A percentile compares a stretch with the other conserved stretches of the same genome.
Evolutionary conservation across 2,329 filamentous ascomycete genomes (phyloP).

Genomic region (Macrophomina pseudophaseolina): DNA sequence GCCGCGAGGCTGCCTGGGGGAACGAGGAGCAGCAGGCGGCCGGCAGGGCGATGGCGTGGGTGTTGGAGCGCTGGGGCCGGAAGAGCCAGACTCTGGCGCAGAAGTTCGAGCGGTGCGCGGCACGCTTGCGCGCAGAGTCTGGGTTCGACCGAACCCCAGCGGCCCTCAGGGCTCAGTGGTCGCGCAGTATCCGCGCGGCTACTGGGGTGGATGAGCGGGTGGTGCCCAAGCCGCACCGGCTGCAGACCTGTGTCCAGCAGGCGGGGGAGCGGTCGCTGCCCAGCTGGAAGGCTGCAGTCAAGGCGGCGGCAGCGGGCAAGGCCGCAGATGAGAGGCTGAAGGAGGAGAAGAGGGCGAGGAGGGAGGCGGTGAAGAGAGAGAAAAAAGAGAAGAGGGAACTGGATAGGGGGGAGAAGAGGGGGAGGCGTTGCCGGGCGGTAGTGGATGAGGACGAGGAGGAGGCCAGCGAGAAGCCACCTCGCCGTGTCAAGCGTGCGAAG

Average conservation of each 20-base stretch:
- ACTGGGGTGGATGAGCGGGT: conserved; percentile 27
- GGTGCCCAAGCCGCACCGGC: conserved; percentile 4
- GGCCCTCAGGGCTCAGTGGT: conserved; percentile 20
- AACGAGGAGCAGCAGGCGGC: neutral
- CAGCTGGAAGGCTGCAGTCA: neutral
- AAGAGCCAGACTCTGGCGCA: neutral
- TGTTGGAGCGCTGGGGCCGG: neutral
- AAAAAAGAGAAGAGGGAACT: neutral
- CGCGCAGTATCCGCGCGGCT: neutral
- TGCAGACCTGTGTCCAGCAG: conserved; percentile 4
- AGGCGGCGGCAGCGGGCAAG: neutral
- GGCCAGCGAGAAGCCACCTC: neutral
- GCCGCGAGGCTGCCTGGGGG: neutral
- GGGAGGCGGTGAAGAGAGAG: neutral
- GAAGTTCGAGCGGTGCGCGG: neutral
- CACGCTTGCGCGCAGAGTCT: neutral
- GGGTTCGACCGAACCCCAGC: neutral
- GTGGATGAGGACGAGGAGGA: conserved; percentile 8
- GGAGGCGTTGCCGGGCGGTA: neutral
- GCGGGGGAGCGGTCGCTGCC: neutral
- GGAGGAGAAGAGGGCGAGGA: conserved; percentile 5
- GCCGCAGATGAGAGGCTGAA: neutral
- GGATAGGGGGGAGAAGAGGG: neutral
- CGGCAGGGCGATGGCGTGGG: neutral
- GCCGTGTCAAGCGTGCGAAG: neutral